Percentiles rank a stretch among this genome's conserved stretches.
phyloP scores from a whole-genome alignment of 2,329 filamentous ascomycete genomes.

The Paecilomyces fulvus region DNA sequence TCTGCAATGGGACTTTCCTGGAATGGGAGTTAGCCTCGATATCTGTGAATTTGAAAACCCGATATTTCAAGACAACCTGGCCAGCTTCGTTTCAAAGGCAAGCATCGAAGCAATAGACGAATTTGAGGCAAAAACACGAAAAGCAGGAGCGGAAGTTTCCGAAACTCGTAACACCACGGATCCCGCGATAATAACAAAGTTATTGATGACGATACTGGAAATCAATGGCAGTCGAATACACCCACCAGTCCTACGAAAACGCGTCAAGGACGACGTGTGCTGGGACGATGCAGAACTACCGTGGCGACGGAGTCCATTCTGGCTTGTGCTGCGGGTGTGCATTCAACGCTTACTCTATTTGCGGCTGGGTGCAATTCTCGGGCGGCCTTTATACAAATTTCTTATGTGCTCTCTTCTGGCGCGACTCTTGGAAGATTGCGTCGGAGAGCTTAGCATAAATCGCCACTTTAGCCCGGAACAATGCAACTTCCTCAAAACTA shows the following conservation, averaged over 20 bases:
- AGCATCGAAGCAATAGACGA: slow-evolving; percentile 45
- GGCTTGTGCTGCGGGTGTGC: slow-evolving; percentile 54
- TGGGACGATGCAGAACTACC: slow-evolving; percentile 42
- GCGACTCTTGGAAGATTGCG: slow-evolving; percentile 37
- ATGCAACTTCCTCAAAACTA: slow-evolving; percentile 38
- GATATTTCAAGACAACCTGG: slow-evolving; percentile 42
- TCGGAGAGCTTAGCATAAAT: slow-evolving; percentile 14
- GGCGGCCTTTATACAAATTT: slow-evolving; percentile 49
- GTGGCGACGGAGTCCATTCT: slow-evolving; percentile 56
- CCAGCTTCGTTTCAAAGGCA: slow-evolving; percentile 48
- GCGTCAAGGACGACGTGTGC: slow-evolving; percentile 55
- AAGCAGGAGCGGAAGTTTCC: slow-evolving; percentile 40
- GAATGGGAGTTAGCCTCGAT: slow-evolving; percentile 42
- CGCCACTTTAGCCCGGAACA: slow-evolving; percentile 20
- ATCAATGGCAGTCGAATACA: slow-evolving; percentile 38
- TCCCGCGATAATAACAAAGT: slow-evolving; percentile 50
- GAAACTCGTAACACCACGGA: slow-evolving; percentile 52
- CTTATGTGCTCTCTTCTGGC: slow-evolving; percentile 45
- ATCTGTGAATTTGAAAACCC: slow-evolving; percentile 26
- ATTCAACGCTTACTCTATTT: slow-evolving; percentile 45
- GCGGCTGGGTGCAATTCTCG: slow-evolving; percentile 31
- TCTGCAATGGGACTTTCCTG: slow-evolving; percentile 54
- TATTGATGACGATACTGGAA: slow-evolving; percentile 54
- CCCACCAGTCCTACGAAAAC: slow-evolving; percentile 43
- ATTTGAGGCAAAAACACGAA: slow-evolving; percentile 46